Evolutionary conservation across 1,284 basidiomycete species (phyloP).

Genomic region (Puccinia novopanici): DNA sequence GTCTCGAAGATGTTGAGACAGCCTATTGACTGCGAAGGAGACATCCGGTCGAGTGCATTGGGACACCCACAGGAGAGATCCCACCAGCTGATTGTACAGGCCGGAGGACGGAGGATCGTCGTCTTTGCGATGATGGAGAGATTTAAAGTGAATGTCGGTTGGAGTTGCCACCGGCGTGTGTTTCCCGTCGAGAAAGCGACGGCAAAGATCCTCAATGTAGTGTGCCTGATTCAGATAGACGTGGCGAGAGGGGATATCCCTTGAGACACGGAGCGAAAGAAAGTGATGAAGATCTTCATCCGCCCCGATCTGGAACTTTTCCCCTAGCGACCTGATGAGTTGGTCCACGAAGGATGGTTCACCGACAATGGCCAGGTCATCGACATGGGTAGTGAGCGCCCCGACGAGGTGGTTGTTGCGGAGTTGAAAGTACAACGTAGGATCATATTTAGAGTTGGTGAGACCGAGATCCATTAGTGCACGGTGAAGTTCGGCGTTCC

Average conservation of each 20-base stretch:
- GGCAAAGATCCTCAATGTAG: not conserved
- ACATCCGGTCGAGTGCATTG: slow-evolving; percentile 5
- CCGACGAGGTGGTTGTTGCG: not conserved
- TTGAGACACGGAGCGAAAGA: not conserved
- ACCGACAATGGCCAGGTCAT: no score
- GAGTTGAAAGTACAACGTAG: slow-evolving; percentile 24
- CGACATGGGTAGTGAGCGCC: not conserved
- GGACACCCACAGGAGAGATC: not conserved
- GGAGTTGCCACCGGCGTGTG: not conserved
- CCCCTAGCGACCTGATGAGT: not conserved
- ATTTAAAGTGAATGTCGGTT: not conserved
- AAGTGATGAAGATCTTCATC: not conserved
- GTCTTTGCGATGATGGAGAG: not conserved
- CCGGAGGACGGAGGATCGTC: not conserved
- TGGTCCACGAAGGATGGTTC: no score
- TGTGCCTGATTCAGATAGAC: not conserved
- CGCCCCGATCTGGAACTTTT: no score
- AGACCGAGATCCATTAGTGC: not conserved
- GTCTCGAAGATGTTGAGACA: not conserved
- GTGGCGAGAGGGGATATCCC: not conserved
- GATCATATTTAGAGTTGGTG: no score
- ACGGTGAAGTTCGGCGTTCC: not conserved
- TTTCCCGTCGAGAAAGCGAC: not conserved
- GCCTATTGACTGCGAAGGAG: not conserved
- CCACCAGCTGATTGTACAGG: not conserved